phyloP scores from a whole-genome alignment of 495 filamentous ascomycete species.

The Daldinia grandis region DNA sequence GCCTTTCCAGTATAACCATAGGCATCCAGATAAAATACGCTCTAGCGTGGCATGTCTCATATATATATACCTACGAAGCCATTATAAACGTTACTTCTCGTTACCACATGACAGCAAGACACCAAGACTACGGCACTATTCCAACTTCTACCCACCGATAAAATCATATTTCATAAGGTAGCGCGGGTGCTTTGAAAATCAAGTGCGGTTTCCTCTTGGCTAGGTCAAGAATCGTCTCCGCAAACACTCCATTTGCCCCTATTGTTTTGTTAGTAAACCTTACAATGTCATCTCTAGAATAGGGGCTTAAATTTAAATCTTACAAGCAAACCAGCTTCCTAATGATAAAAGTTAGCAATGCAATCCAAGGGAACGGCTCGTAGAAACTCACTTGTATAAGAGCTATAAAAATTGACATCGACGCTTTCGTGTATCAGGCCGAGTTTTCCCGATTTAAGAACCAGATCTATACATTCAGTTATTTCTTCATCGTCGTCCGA shows the following conservation, averaged over 20 bases:
- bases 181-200: constrained; percentile 74
- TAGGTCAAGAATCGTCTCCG: constrained; percentile 90
- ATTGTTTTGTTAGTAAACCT: constrained; percentile 24
- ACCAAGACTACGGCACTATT: not conserved
- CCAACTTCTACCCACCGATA: not conserved
- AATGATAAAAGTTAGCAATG: constrained; percentile 42
- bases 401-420: constrained; percentile 74
- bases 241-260: constrained; percentile 93
- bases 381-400: constrained; percentile 76
- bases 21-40: constrained; percentile 18
- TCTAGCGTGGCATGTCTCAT: constrained; percentile 2
- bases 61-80: not conserved
- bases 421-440: constrained; percentile 94
- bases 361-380: not conserved
- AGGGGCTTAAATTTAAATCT: constrained; percentile 17
- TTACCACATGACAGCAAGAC: not conserved
- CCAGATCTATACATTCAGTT: constrained; percentile 69
- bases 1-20: constrained; percentile 10
- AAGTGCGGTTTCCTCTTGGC: constrained; percentile 86
- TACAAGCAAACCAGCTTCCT: constrained; percentile 94
- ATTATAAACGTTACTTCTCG: constrained; percentile 7
- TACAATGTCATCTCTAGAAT: not conserved
- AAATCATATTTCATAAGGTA: constrained; percentile 53
- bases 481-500: constrained; percentile 90
- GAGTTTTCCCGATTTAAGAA: constrained; percentile 74